Conservation (phyloP, 2,329 filamentous ascomycete genomes). For the Diaporthe humulicola region DNA sequence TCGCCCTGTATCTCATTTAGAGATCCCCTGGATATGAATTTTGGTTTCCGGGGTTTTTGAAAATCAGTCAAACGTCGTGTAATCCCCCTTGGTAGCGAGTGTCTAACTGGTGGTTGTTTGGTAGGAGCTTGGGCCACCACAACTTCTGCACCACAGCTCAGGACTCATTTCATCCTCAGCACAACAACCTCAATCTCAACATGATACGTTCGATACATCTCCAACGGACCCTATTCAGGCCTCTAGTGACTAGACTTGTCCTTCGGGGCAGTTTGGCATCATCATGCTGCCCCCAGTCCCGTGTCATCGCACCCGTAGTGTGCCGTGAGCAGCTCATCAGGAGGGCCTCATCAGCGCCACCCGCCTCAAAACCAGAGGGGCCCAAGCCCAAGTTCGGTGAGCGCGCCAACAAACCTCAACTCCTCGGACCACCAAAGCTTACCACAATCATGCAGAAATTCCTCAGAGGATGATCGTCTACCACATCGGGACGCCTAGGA, state of each 20-base stretch:
- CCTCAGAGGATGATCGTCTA: constrained; percentile 72
- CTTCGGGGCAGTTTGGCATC: neutral
- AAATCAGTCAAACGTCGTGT: neutral
- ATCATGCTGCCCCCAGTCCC: constrained; percentile 8
- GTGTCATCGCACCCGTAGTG: neutral
- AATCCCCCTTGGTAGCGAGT: neutral
- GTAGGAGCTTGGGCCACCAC: constrained; percentile 33
- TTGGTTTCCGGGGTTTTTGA: too few relatives aligned
- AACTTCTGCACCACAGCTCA: constrained; percentile 7
- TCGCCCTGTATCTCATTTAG: neutral
- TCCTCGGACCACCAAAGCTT: neutral
- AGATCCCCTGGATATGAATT: too few relatives aligned
- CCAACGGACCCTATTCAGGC: neutral
- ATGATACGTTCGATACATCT: constrained; percentile 35
- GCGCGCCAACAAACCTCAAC: neutral
- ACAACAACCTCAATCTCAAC: neutral
- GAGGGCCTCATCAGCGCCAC: constrained; percentile 27
- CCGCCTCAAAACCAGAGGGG: constrained; percentile 28
- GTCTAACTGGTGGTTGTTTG: too few relatives aligned
- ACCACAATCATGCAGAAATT: constrained; percentile 38
- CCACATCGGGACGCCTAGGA: constrained; percentile 77
- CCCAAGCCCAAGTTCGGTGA: constrained; percentile 27
- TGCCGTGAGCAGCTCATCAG: constrained; percentile 28
- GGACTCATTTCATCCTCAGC: neutral
- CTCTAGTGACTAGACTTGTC: neutral